Evolutionary conservation across 192 early-diverging fungal species (phyloP).

Genomic region (Polychytrium aggregatum): DNA sequence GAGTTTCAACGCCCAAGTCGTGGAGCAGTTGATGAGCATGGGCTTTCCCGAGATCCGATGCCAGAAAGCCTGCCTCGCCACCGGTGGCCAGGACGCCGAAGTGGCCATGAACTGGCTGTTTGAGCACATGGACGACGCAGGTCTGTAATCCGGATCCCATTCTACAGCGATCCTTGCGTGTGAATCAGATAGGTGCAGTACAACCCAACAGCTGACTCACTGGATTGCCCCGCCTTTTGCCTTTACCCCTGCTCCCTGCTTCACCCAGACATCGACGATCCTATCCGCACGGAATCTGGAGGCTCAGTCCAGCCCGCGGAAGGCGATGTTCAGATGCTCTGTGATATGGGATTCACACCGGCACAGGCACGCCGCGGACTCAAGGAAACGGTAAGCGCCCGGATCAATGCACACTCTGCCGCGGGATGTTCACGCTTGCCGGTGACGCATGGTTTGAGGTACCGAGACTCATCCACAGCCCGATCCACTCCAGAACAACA

Average conservation of each 20-base stretch:
- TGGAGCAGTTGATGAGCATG: conserved; percentile 82
- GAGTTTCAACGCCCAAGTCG: conserved; percentile 46
- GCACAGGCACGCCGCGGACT: conserved; percentile 74
- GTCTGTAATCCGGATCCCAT: too few species aligned
- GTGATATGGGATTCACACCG: conserved; percentile 85
- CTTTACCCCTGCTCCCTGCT: too few species aligned
- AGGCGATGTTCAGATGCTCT: conserved; percentile 54
- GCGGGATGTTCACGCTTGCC: background rate
- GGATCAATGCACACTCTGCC: background rate
- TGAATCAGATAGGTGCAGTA: too few species aligned
- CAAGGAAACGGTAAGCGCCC: conserved; percentile 56
- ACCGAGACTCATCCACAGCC: background rate
- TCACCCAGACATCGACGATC: conserved; percentile 72
- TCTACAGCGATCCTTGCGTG: too few species aligned
- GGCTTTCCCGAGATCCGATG: conserved; percentile 82
- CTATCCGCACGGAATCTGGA: conserved; percentile 24
- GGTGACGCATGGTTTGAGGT: background rate
- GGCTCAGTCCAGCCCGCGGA: conserved; percentile 28
- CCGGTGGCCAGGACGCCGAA: conserved; percentile 71
- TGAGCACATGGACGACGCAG: conserved; percentile 94
- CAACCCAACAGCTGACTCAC: background rate
- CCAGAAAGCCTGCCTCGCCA: conserved; percentile 68
- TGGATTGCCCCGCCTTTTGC: background rate
- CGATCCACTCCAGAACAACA: conserved; percentile 61
- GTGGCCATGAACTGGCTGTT: conserved; percentile 90